Evolutionary conservation across 2,329 filamentous ascomycete genomes (phyloP).

Genomic region (Esteya vermicola): DNA sequence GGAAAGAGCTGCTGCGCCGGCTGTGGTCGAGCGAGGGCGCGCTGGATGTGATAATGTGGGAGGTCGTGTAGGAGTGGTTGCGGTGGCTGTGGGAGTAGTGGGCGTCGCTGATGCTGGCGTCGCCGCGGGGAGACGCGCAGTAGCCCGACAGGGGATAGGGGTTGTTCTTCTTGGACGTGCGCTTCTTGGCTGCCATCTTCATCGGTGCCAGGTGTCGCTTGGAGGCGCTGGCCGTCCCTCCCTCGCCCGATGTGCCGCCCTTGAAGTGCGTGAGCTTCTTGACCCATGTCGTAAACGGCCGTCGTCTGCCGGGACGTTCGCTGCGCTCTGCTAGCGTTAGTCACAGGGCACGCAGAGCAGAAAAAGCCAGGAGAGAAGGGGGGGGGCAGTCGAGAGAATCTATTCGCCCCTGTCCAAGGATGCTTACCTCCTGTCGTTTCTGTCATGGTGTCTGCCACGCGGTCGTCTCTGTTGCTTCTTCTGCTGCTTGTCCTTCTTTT

Average conservation of each 20-base stretch:
- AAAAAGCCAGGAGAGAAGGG: background rate
- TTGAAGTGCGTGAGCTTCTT: slow-evolving; percentile 87
- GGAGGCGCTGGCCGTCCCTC: slow-evolving; percentile 24
- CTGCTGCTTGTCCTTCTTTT: too few relatives aligned
- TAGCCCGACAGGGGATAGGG: slow-evolving; percentile 79
- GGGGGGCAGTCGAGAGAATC: background rate
- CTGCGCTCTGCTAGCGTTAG: slow-evolving; percentile 45
- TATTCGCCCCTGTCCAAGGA: too few relatives aligned
- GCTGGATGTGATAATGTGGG: slow-evolving; percentile 31
- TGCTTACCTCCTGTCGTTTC: too few relatives aligned
- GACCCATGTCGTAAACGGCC: slow-evolving; percentile 87
- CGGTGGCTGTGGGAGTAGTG: slow-evolving; percentile 13
- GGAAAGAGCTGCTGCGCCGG: slow-evolving; percentile 39
- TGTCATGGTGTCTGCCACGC: too few relatives aligned
- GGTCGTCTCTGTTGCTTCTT: too few relatives aligned
- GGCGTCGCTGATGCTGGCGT: slow-evolving; percentile 8
- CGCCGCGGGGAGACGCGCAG: slow-evolving; percentile 20
- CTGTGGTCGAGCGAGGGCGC: slow-evolving; percentile 38
- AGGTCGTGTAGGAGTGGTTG: slow-evolving; percentile 43
- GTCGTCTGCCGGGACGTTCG: slow-evolving; percentile 49
- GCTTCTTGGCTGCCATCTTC: slow-evolving; percentile 40
- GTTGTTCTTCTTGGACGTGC: slow-evolving; percentile 58
- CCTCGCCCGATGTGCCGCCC: slow-evolving; percentile 42
- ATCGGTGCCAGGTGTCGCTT: slow-evolving; percentile 27
- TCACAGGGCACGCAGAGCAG: too few relatives aligned